A percentile compares a stretch with the other conserved stretches of the same genome.
phyloP scores from a whole-genome alignment of 305 asterid genomes.

The Fraxinus ornus region DNA sequence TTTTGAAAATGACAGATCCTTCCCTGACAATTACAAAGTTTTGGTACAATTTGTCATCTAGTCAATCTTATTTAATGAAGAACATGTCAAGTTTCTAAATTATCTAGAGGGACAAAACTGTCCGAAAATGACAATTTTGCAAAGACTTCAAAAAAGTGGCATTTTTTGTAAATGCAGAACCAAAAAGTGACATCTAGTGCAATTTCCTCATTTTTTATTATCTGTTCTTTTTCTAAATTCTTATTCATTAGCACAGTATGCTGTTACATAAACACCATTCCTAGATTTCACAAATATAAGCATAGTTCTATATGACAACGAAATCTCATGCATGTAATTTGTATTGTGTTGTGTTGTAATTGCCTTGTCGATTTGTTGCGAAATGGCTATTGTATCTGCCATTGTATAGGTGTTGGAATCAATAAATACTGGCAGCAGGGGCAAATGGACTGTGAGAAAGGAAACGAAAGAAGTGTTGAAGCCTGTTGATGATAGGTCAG shows the following conservation, averaged over 20 bases:
- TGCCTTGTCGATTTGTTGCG: not conserved
- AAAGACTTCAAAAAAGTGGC: too few species aligned
- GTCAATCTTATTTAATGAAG: too few species aligned
- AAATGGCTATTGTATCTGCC: not conserved
- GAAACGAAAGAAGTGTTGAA: slow-evolving; percentile 69
- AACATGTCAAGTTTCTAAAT: too few species aligned
- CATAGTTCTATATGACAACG: not conserved
- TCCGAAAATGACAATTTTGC: too few species aligned
- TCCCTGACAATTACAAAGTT: too few species aligned
- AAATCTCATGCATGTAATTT: not conserved
- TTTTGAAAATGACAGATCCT: too few species aligned
- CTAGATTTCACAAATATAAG: not conserved
- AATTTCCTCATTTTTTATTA: too few species aligned
- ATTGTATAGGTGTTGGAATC: not conserved
- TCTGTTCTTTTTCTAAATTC: not conserved
- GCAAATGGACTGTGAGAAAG: slow-evolving; percentile 48
- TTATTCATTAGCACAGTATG: not conserved
- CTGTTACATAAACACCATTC: not conserved
- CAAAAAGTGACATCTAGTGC: too few species aligned
- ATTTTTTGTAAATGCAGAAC: too few species aligned
- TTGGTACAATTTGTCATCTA: too few species aligned
- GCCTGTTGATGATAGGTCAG: slow-evolving; percentile 70
- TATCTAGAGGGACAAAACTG: too few species aligned
- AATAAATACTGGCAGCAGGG: slow-evolving; percentile 63
- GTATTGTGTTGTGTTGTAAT: not conserved